Conservation (phyloP, 31 red algal genomes). For the Bonnemaisonia californica region DNA sequence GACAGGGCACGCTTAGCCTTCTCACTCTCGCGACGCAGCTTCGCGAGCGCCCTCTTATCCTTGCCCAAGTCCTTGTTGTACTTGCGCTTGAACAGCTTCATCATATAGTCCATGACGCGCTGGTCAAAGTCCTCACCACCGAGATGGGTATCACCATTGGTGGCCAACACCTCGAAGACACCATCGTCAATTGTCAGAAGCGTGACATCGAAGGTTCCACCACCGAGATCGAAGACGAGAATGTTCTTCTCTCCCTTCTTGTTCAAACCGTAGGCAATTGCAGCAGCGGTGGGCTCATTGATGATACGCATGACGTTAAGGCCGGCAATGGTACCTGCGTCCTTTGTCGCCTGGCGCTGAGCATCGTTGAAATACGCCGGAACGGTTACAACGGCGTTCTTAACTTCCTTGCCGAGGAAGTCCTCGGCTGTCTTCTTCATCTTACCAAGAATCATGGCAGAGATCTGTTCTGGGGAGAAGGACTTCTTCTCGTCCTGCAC, state of each 20-base stretch:
- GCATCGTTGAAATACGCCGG: slow-evolving; percentile 99
- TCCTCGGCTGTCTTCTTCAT: slow-evolving; percentile 99
- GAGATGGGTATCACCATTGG: slow-evolving; percentile 98
- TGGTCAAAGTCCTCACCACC: slow-evolving; percentile 99
- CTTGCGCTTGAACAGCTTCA: slow-evolving; percentile 97
- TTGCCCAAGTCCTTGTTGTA: slow-evolving; percentile 74
- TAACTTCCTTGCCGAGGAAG: slow-evolving; percentile 92
- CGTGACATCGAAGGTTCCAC: slow-evolving; percentile 99
- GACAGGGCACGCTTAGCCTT: slow-evolving; percentile 96
- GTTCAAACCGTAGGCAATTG: slow-evolving; percentile 99
- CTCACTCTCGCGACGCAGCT: slow-evolving; percentile 90
- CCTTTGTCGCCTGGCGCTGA: slow-evolving; percentile 97
- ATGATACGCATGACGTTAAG: slow-evolving; percentile 98
- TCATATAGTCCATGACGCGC: slow-evolving; percentile 96
- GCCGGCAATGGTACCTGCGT: slow-evolving; percentile 97
- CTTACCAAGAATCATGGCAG: slow-evolving; percentile 95
- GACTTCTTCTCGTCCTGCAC: slow-evolving; percentile 82
- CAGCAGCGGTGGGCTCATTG: slow-evolving; percentile 98
- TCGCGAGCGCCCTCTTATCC: slow-evolving; percentile 94
- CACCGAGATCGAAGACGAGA: slow-evolving; percentile 98
- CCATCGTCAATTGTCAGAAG: slow-evolving; percentile 96
- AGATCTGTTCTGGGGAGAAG: slow-evolving; percentile 92
- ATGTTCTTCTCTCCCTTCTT: slow-evolving; percentile 98
- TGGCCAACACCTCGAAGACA: slow-evolving; percentile 97
- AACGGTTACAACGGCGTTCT: slow-evolving; percentile 96